Evolutionary conservation across 2,329 filamentous ascomycete genomes (phyloP).

Genomic region (Hypoxylon sp.): DNA sequence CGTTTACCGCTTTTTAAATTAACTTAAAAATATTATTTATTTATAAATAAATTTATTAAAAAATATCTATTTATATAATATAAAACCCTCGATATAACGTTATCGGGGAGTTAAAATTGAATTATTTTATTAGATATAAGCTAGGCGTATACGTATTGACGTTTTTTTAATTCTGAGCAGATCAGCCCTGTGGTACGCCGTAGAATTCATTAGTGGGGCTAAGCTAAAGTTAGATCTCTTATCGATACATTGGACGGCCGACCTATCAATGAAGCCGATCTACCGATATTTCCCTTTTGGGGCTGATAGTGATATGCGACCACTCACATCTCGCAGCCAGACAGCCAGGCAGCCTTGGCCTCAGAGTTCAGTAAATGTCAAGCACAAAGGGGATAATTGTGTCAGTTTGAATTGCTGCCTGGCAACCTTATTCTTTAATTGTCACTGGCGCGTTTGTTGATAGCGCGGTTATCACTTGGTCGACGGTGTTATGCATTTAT

Average conservation of each 20-base stretch:
- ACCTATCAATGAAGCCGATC: conserved; percentile 27
- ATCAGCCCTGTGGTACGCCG: too few species aligned
- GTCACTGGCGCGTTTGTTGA: neutral
- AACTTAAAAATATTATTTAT: too few species aligned
- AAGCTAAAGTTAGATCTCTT: conserved; percentile 13
- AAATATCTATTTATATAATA: too few species aligned
- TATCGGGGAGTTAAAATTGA: too few species aligned
- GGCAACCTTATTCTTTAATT: neutral
- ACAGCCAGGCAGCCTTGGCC: neutral
- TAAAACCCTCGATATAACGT: too few species aligned
- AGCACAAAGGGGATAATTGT: conserved; percentile 4
- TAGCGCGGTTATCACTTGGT: conserved; percentile 2
- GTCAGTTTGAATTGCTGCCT: neutral
- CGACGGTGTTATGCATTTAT: neutral
- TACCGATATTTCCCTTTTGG: conserved; percentile 34
- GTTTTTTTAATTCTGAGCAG: too few species aligned
- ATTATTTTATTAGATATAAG: too few species aligned
- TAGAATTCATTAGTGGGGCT: conserved; percentile 20
- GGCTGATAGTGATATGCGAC: conserved; percentile 4
- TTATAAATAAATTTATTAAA: too few species aligned
- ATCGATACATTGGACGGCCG: conserved; percentile 17
- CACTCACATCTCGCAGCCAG: conserved; percentile 14
- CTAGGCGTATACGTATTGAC: too few species aligned
- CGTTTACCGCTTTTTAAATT: too few species aligned
- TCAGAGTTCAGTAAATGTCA: conserved; percentile 1